Evolutionary conservation across 2,329 filamentous ascomycete species (phyloP), one percentile per base, ranked within the genome.

Genomic region (Pseudocercospora macadamiae): DNA sequence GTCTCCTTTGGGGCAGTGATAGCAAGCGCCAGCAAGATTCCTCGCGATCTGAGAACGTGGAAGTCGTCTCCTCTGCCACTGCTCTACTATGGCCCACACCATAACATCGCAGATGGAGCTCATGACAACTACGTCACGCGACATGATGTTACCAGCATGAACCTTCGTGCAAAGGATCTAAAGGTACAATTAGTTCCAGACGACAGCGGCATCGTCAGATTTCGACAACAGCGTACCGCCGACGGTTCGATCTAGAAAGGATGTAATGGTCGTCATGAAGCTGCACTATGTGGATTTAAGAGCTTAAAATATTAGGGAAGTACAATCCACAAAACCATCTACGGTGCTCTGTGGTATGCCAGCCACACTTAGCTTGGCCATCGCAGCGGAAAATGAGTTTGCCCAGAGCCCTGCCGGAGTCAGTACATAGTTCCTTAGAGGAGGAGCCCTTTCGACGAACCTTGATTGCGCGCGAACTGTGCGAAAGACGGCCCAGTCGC

Each of bases 341-440:
- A 54, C 52, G 9, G 30, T 37, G 16, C 45, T 57, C 3, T 55
- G 28, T 7, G 65, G 64, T 47, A 68, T 65, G 6, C 66, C 66
- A 39, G 67, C 55, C 16, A 67, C 34, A 44, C 65, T 67, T 56
- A 68, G 23, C 49, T 63, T 64, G 8, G 51, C 25, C 64, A 68
- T 67, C 14, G 63, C 63, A 16, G 49, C 47, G 4, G 59, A 39
- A 36, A 67, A 67, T 16, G 53, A 60, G 8, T 45, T 36, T 25
- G 54, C 55, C 65, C 57, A 66, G 10, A 53, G 42, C 37, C 42
- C 42, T 47, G n/a, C 23, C 4, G 6, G 23, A 3, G 23, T 47
- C 42, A 47, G 42, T 21, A 10, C 18, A 47, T 28, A 14, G 19
- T 14, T 26, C n/a, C 8, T 25, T 8, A 1, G 42, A 45, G 39